Percentiles rank a stretch among this genome's conserved stretches.
Evolutionary conservation across 1,284 basidiomycete genomes (phyloP).

Genomic region (Ceratobasidium sp.): DNA sequence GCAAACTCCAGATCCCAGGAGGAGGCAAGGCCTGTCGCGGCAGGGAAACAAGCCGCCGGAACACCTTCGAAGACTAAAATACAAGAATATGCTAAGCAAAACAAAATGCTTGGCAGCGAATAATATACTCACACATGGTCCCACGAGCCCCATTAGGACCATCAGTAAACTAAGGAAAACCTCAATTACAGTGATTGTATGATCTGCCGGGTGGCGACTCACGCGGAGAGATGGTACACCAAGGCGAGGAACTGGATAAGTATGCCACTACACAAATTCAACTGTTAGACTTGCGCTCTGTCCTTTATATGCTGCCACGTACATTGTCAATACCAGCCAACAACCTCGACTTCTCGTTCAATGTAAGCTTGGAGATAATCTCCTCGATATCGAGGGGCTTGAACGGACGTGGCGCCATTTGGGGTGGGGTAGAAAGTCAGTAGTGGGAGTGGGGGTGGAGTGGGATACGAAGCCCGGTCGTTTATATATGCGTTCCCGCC

Average conservation of each 20-base stretch:
- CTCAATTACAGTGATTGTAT: no score
- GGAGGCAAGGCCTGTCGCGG: slow-evolving; percentile 51
- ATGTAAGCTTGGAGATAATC: slow-evolving; percentile 45
- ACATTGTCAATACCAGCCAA: slow-evolving; percentile 49
- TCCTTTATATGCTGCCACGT: slow-evolving; percentile 11
- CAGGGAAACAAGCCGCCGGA: slow-evolving; percentile 45
- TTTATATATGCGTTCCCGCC: slow-evolving; percentile 7
- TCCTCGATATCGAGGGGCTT: slow-evolving; percentile 47
- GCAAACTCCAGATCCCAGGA: slow-evolving; percentile 50
- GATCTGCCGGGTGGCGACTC: no score
- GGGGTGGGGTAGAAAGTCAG: neutral
- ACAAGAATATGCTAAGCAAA: neutral
- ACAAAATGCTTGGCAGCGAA: neutral
- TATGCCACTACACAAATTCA: slow-evolving; percentile 35
- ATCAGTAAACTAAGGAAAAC: slow-evolving; percentile 43
- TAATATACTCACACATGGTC: slow-evolving; percentile 41
- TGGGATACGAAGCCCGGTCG: neutral
- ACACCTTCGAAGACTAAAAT: slow-evolving; percentile 36
- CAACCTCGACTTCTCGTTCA: slow-evolving; percentile 49
- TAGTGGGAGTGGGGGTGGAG: neutral
- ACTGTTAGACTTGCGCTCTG: neutral
- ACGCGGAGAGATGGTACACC: slow-evolving; percentile 44
- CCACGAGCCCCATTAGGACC: slow-evolving; percentile 51
- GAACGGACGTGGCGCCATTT: slow-evolving; percentile 46
- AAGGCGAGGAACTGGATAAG: slow-evolving; percentile 42